A percentile compares a stretch with the other conserved stretches of the same genome.
phyloP scores from a whole-genome alignment of 805 yeast species.

The Limtongozyma cylindracea region DNA sequence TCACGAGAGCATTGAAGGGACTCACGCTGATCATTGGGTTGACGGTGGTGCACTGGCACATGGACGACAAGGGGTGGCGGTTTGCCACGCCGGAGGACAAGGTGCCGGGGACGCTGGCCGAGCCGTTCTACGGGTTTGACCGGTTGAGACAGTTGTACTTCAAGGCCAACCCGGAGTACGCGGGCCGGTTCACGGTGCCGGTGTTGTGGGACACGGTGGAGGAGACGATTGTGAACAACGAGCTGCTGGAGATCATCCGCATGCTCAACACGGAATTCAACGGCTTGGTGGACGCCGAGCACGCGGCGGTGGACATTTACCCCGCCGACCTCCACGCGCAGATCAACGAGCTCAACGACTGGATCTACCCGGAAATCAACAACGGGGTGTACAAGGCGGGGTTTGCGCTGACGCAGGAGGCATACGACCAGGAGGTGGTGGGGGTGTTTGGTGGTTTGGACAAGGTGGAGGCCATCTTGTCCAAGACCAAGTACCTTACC shows the following conservation, averaged over 20 bases:
- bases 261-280: constrained; percentile 60
- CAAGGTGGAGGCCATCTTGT: constrained; percentile 36
- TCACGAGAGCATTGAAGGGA: constrained; percentile 54
- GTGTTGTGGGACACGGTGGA: constrained; percentile 76
- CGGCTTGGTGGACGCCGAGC: constrained; percentile 20
- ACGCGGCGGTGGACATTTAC: constrained; percentile 27
- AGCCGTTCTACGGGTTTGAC: constrained; percentile 24
- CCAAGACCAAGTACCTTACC: constrained; percentile 13
- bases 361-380: constrained; percentile 72
- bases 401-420: constrained; percentile 65
- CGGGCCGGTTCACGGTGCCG: constrained; percentile 79
- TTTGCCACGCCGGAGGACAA: constrained; percentile 25
- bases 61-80: constrained; percentile 82
- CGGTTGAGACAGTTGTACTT: constrained; percentile 50
- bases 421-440: constrained; percentile 43
- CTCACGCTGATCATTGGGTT: constrained; percentile 26
- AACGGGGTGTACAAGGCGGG: constrained; percentile 90
- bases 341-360: constrained; percentile 56
- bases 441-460: constrained; percentile 44
- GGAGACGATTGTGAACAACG: constrained; percentile 73
- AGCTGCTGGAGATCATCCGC: constrained; percentile 72
- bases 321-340: constrained; percentile 25
- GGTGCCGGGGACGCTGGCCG: constrained; percentile 13
- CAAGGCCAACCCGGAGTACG: constrained; percentile 50
- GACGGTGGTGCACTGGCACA: constrained; percentile 76